Percentiles rank a stretch among this genome's conserved stretches.
Evolutionary conservation across 2,329 filamentous ascomycete genomes (phyloP).

Genomic region (Cercospora citrullina): DNA sequence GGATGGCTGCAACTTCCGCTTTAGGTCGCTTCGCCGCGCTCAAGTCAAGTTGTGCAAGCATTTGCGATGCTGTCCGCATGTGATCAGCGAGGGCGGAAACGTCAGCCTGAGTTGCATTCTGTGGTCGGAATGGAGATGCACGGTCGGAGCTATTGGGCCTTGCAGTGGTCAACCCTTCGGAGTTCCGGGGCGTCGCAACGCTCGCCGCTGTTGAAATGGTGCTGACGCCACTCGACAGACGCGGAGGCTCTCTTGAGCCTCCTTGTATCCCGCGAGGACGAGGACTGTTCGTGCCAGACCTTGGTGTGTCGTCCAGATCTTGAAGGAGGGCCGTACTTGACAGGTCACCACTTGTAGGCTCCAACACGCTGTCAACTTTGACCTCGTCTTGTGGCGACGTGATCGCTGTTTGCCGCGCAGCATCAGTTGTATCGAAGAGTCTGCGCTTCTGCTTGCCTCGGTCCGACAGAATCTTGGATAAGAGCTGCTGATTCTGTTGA

Average conservation of each 20-base stretch:
- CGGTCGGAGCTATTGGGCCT: conserved; percentile 67
- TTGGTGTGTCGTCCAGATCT: conserved; percentile 54
- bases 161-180: conserved; percentile 56
- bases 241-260: conserved; percentile 45
- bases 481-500: conserved; percentile 68
- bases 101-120: conserved; percentile 69
- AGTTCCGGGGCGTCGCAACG: conserved; percentile 66
- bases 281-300: conserved; percentile 35
- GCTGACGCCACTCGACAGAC: conserved; percentile 62
- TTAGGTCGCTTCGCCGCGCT: conserved; percentile 78
- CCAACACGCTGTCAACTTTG: conserved; percentile 72
- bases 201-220: conserved; percentile 62
- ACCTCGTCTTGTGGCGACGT: conserved; percentile 47
- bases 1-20: conserved; percentile 78
- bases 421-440: conserved; percentile 60
- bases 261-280: conserved; percentile 19
- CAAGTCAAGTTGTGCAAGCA: conserved; percentile 79
- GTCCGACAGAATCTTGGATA: conserved; percentile 65
- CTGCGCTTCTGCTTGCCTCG: conserved; percentile 58
- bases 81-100: conserved; percentile 81
- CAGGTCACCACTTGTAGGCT: conserved; percentile 76
- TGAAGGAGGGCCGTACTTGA: conserved; percentile 71
- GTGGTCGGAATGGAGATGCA: conserved; percentile 56
- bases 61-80: conserved; percentile 83
- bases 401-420: conserved; percentile 51